These are phyloP conservation scores for Aspergillus affinis DNA, from an alignment of 495 filamentous ascomycete species.

Conservation along the genomic window DNA sequence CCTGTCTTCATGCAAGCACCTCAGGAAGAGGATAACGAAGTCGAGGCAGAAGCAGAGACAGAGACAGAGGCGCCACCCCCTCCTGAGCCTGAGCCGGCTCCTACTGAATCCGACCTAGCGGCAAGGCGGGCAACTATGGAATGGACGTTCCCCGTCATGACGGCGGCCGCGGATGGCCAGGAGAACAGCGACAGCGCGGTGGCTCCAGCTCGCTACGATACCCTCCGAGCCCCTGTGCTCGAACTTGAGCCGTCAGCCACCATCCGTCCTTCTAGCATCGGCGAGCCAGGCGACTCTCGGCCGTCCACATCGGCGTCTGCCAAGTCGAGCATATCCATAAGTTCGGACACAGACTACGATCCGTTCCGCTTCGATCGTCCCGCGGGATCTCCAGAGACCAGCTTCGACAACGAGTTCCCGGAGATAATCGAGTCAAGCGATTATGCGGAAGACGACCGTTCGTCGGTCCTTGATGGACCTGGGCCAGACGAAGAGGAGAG, in stretches of 20 bases:
- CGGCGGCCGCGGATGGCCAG: constrained; percentile 15
- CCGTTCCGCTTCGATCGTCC: constrained; percentile 48
- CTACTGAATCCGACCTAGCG: constrained; percentile 4
- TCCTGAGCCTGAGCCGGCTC: not conserved
- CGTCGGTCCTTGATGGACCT: constrained; percentile 36
- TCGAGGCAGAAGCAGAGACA: constrained; percentile 11
- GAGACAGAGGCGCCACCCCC: not conserved
- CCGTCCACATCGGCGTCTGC: constrained; percentile 44
- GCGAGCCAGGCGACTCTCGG: constrained; percentile 33
- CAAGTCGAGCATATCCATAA: constrained; percentile 24
- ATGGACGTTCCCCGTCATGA: constrained; percentile 51
- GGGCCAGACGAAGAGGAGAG: constrained; percentile 42
- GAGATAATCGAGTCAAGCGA: constrained; percentile 19
- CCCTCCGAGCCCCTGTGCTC: constrained; percentile 35
- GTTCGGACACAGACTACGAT: constrained; percentile 45
- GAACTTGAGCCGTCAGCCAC: constrained; percentile 20
- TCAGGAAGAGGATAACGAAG: constrained; percentile 7
- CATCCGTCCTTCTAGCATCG: constrained; percentile 15
- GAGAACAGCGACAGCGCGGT: constrained; percentile 13
- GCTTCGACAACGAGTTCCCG: constrained; percentile 27
- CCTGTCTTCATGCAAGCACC: constrained; percentile 33
- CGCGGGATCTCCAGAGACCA: constrained; percentile 25
- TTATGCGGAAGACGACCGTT: constrained; percentile 26
- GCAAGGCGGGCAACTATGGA: constrained; percentile 28
- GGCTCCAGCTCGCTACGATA: constrained; percentile 32